These are phyloP conservation scores for Trypanosoma cruzi DNA, from an alignment of 208 protist genomes.

Conservation along the genomic window DNA sequence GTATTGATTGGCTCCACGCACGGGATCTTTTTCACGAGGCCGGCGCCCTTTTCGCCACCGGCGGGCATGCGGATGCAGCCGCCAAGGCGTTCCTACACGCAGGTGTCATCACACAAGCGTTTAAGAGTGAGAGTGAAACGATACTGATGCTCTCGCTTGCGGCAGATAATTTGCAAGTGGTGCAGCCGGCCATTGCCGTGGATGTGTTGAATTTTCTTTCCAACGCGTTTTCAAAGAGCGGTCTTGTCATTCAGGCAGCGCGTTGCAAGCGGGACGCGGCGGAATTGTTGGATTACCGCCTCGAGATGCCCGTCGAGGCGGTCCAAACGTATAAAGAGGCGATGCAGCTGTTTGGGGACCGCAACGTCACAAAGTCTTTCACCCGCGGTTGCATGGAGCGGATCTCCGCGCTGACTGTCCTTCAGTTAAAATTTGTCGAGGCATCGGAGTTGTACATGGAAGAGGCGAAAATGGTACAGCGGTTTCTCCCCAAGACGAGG, in stretches of 20 bases:
- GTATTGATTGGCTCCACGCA: constrained; percentile 59
- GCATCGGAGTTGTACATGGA: constrained; percentile 52
- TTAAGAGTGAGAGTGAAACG: constrained; percentile 63
- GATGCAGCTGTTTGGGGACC: constrained; percentile 50
- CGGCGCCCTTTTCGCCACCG: constrained; percentile 57
- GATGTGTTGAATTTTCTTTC: constrained; percentile 52
- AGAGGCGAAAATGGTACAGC: constrained; percentile 34
- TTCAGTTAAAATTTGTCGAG: constrained; percentile 47
- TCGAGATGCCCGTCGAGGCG: constrained; percentile 41
- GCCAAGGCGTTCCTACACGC: constrained; percentile 66
- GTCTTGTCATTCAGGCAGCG: constrained; percentile 61
- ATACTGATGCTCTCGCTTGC: constrained; percentile 42
- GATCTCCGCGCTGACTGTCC: constrained; percentile 46
- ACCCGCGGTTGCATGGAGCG: constrained; percentile 58
- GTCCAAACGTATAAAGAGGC: constrained; percentile 56
- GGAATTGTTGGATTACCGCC: constrained; percentile 45
- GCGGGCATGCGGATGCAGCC: constrained; percentile 42
- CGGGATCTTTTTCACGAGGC: constrained; percentile 73
- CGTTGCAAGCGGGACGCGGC: constrained; percentile 71
- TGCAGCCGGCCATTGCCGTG: constrained; percentile 57
- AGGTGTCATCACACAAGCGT: constrained; percentile 69
- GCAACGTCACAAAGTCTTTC: constrained; percentile 37
- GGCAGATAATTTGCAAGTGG: constrained; percentile 55
- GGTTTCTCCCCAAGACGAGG: constrained; percentile 40
- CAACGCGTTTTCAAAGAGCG: constrained; percentile 32